Evolutionary conservation across 2,329 filamentous ascomycete species (phyloP).

Genomic region (Aureobasidium sp.): DNA sequence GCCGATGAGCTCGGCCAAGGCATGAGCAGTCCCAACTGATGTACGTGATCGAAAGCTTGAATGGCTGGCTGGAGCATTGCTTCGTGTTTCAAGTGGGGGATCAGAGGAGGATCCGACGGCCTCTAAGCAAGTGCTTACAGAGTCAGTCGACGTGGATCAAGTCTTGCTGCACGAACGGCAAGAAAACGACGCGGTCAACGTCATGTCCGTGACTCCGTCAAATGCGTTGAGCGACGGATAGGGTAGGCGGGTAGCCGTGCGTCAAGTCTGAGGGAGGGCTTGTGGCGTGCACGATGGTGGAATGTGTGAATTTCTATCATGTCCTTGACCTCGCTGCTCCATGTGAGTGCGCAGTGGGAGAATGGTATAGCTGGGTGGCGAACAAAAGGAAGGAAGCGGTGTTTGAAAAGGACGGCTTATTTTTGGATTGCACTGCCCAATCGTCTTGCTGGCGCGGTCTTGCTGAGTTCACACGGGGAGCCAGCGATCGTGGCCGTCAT

Average conservation of each 20-base stretch:
- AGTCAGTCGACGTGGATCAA: conserved; percentile 6
- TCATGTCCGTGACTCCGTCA: neutral
- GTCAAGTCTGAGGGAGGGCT: neutral
- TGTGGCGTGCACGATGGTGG: conserved; percentile 3
- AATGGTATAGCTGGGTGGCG: conserved; percentile 4
- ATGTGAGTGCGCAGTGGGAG: neutral
- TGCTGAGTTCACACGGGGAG: neutral
- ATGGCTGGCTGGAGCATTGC: neutral
- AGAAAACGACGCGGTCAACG: neutral
- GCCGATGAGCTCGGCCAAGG: neutral
- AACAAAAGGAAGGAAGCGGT: neutral
- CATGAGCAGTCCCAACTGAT: neutral
- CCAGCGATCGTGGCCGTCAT: conserved; percentile 8
- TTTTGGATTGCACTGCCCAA: conserved; percentile 7
- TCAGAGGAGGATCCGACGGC: neutral
- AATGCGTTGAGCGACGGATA: conserved; percentile 1
- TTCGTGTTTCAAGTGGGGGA: neutral
- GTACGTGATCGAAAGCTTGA: conserved; percentile 10
- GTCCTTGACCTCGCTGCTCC: neutral
- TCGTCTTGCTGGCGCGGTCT: neutral
- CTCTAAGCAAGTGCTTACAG: neutral
- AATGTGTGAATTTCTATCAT: neutral
- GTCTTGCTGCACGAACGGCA: conserved; percentile 6
- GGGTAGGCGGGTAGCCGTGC: neutral
- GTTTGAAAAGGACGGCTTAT: neutral